Evolutionary conservation across 805 yeast genomes (phyloP), one percentile per base, ranked within the genome.

Genomic region (Lachancea lanzarotensis): DNA sequence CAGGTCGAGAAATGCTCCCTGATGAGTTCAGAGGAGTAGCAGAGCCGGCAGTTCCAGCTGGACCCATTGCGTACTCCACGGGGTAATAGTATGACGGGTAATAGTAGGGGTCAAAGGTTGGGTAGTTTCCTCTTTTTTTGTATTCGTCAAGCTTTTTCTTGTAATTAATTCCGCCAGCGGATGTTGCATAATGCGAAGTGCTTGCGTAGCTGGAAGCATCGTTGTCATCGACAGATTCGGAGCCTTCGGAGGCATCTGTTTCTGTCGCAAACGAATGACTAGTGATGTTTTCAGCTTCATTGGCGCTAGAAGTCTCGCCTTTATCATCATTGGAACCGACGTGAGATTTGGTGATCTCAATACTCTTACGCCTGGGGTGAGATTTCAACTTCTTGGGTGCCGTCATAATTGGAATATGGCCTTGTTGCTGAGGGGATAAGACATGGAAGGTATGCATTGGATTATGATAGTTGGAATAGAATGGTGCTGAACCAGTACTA

Each of bases 81-180:
- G 63, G 64, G 35, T 59, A 56, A 40, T 60, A 62, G 42, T 57
- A 59, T 25, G 60, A 61, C 16, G 53, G 61, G 33, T 35, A 43
- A 18, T 33, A 43, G 32, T 43, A 43, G 20, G 46, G 46, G n/a
- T 43, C 46, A n/a, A 38, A 43, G n/a, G 38, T 38, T 16, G 42
- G 46, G 35, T 38, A 38, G 29, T 27, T 43, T 9, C 42, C 42
- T 13, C 46, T 22, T 29, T 34, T 43, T 19, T 43, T 37, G 31
- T 43, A 43, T 18, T 38, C 42, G 34, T 43, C 35, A 31, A 31
- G 39, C 39, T 32, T 50, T 34, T 38, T 48, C 40, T 35, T 49
- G 51, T 46, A 51, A 48, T 50, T 49, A 41, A 51, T 45, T 43
- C 60, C 59, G 48, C 63, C 60, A 35, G 61, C 60, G 42, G 63